Base-by-base conservation (phyloP, 2,329 filamentous ascomycete genomes). In the Fusarium agapanthi region DNA sequence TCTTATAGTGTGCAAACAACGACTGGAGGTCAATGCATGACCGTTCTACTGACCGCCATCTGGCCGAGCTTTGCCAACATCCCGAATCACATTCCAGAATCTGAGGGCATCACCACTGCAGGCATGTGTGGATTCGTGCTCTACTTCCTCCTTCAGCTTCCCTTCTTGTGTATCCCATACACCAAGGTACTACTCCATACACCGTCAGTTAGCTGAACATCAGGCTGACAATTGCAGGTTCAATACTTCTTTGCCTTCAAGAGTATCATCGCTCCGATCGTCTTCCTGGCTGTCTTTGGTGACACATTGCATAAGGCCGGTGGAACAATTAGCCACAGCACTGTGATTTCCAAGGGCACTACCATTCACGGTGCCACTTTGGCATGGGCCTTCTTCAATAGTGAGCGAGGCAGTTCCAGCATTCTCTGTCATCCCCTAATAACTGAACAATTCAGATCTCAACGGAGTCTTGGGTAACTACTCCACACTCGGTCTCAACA, bases 21-120 rank as follows among this genome's bases (percentile, higher is more conserved):
- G 14, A 61, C 59, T 45, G 59, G 59, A 57, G 59, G 59, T 38
- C 59, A 61, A 61, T 61, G 59, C n/a, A 61, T 61, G 59, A 61
- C 59, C 22, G 59, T 61, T 45, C 50, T 61, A 20, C 26, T 61
- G 22, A 61, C 59, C 6, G 59, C 59, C 16, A 61, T 61, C 34
- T 61, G 59, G 59, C 59, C 59, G 50, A 61, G 59, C 50, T 61
- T 61, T 32, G 59, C 59, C 59, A 45, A 61, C 40, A 61, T 61
- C 26, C 50, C 40, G 22, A 61, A 61, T 28, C 50, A 61, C 26
- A 57, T 61, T 35, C 57, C 57, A 4, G 47, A 54, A 60, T 43
- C 37, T 30, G 10, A 60, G 8, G 57, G 57, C 8, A 60, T 60
- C 37, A 60, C 57, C 20, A 60, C 57, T 28, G 57, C 57, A 30